phyloP scores from a whole-genome alignment of 2,329 filamentous ascomycete species.

The Fusarium sterilihyphosum region DNA sequence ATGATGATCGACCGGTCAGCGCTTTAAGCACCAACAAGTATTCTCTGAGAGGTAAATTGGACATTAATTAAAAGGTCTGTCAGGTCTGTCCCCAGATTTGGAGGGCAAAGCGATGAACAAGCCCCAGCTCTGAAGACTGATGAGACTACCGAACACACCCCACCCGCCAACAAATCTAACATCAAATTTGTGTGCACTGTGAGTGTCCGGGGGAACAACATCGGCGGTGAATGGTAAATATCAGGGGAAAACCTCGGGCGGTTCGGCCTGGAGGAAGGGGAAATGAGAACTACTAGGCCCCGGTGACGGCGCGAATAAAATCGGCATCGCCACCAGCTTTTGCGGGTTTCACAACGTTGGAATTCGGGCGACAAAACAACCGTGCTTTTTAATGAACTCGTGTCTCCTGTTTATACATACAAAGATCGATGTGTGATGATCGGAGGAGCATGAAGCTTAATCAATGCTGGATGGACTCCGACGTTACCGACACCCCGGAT shows the following conservation, averaged over 20 bases:
- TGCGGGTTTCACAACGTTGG: neutral
- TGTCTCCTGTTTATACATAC: neutral
- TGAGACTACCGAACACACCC: slow-evolving; percentile 16
- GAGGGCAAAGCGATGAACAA: slow-evolving; percentile 1
- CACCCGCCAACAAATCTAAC: slow-evolving; percentile 10
- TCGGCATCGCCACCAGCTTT: slow-evolving; percentile 21
- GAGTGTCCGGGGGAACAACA: slow-evolving; percentile 13
- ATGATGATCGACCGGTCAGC: neutral
- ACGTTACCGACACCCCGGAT: slow-evolving; percentile 28
- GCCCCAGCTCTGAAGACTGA: slow-evolving; percentile 15
- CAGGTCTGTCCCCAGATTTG: neutral
- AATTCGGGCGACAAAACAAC: neutral
- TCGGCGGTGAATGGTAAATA: slow-evolving; percentile 27
- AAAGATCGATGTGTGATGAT: neutral
- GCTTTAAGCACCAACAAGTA: neutral
- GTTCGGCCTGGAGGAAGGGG: slow-evolving; percentile 7
- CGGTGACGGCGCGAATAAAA: slow-evolving; percentile 10
- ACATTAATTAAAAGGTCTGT: neutral
- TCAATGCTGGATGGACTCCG: slow-evolving; percentile 1
- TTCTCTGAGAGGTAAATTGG: neutral
- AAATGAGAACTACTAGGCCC: slow-evolving; percentile 2
- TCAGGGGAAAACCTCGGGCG: slow-evolving; percentile 19
- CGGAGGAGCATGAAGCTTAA: neutral
- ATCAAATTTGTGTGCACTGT: slow-evolving; percentile 21
- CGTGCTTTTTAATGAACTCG: neutral